Percentiles rank a stretch among this genome's conserved stretches.
phyloP scores from a whole-genome alignment of 805 yeast genomes.

The Yarrowia sp. region DNA sequence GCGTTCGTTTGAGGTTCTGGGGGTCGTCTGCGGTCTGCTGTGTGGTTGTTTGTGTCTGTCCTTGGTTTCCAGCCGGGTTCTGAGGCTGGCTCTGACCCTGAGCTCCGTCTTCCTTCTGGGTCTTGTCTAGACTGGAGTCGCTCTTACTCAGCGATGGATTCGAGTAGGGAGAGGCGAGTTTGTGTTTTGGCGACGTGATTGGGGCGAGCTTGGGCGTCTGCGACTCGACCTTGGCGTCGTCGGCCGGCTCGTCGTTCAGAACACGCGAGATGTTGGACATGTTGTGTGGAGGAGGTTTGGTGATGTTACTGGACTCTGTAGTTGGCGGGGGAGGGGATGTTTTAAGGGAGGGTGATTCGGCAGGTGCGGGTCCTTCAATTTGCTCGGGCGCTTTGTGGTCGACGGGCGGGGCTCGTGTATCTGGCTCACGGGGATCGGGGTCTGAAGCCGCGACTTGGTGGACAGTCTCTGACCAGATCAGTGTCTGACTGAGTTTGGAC shows the following conservation, averaged over 20 bases:
- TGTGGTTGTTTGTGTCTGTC: background rate
- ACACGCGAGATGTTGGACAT: slow-evolving; percentile 38
- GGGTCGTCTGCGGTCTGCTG: background rate
- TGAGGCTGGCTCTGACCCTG: background rate
- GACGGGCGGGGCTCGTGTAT: too few relatives aligned
- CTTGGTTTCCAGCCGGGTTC: background rate
- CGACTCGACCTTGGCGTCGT: slow-evolving; percentile 22
- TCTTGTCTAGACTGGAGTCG: slow-evolving; percentile 12
- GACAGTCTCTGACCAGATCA: slow-evolving; percentile 33
- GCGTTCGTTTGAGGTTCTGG: slow-evolving; percentile 15
- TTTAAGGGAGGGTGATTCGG: too few relatives aligned
- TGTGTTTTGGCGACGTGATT: slow-evolving; percentile 31
- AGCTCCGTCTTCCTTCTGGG: background rate
- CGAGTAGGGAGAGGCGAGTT: slow-evolving; percentile 20
- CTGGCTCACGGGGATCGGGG: too few relatives aligned
- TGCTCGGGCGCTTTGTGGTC: too few relatives aligned
- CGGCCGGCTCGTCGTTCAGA: slow-evolving; percentile 36
- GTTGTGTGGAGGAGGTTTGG: slow-evolving; percentile 2
- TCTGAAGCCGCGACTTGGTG: slow-evolving; percentile 13
- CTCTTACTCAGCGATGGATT: slow-evolving; percentile 19
- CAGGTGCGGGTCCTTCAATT: too few relatives aligned
- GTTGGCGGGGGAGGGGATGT: background rate
- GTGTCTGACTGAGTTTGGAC: slow-evolving; percentile 35
- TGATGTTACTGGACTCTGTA: background rate
- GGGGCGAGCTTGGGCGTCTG: slow-evolving; percentile 23